Evolutionary conservation across 2,329 filamentous ascomycete species (phyloP), one percentile per base, ranked within the genome.

Genomic region (Alternaria infectoria): DNA sequence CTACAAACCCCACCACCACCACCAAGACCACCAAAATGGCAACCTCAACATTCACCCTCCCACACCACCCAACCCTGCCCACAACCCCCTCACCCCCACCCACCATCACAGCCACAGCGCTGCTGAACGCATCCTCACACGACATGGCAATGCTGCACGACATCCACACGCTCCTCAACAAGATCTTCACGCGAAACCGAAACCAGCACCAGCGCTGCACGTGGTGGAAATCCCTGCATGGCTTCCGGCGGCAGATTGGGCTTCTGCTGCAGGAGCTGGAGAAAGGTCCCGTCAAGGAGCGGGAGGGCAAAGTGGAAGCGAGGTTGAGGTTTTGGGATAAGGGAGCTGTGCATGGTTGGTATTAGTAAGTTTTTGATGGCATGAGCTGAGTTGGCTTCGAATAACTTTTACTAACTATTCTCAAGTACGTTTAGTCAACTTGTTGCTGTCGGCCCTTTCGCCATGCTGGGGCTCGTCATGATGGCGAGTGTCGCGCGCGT

Each of bases 191-290:
- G 77, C 92, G 93, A 73, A 96, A 97, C 83, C 90, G 90, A 76
- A 98, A 97, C 82, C 95, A 98, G 82, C 95, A 98, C 80, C 89
- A 89, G 59, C 85, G 87, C 66, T 87, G 90, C 28, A 88, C 89
- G 75, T 99, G 95, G 95, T 98, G 92, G 88, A 87, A 89, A 72
- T 84, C 83, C 73, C 88, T 97, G 65, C 86, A 86, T 57, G 86
- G 90, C 67, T 85, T 97, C 68, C 89, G 92, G 36, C 90, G 92
- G 50, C 85, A 89, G 60, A 78, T 91, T 9, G 81, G 81, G 9
- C 85, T 86, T 58, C 81, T 97, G 3, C 71, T 85, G 1, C 61
- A 66, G 2, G 77, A 78, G 11, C 56, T 79, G 23, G 66, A 70
- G 26, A 73, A 70, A 64, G 73, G 67, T 2, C 40, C 25, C 4